These are phyloP conservation scores for Kondoa malvinella DNA, from an alignment of 768 basidiomycete genomes.

Conservation along the genomic window DNA sequence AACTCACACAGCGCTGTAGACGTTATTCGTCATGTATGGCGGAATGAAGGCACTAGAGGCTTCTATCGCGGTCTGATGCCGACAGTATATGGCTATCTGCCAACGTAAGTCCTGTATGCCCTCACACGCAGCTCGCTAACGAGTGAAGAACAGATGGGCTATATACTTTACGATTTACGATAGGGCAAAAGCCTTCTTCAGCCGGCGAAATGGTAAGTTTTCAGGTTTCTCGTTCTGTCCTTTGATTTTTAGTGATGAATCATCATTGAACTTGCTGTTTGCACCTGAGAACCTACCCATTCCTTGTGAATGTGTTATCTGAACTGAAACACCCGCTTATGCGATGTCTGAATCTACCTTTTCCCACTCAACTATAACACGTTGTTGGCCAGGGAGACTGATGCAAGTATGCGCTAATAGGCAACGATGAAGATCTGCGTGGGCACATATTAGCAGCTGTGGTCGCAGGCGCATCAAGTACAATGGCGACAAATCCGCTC, in stretches of 20 bases:
- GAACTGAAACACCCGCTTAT: neutral
- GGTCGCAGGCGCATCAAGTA: constrained; percentile 83
- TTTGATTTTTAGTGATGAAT: constrained; percentile 49
- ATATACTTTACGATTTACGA: constrained; percentile 44
- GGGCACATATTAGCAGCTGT: constrained; percentile 81
- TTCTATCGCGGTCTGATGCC: constrained; percentile 95
- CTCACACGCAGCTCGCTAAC: constrained; percentile 44
- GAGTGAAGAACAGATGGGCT: neutral
- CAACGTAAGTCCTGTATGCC: constrained; percentile 95
- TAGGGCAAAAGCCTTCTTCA: constrained; percentile 53
- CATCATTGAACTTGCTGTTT: constrained; percentile 35
- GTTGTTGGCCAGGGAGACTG: neutral
- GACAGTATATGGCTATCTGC: constrained; percentile 87
- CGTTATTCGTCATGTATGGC: constrained; percentile 44
- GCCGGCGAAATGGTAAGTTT: constrained; percentile 21
- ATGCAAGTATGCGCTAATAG: constrained; percentile 1
- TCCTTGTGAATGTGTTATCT: neutral
- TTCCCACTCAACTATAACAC: neutral
- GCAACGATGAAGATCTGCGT: constrained; percentile 8
- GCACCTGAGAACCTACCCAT: constrained; percentile 3
- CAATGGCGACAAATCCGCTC: constrained; percentile 81
- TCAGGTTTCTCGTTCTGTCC: neutral
- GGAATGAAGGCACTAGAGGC: constrained; percentile 61
- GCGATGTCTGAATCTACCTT: neutral
- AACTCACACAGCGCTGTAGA: constrained; percentile 30